Evolutionary conservation across 192 early-diverging fungal genomes (phyloP).

Genomic region (Backusella luteola): DNA sequence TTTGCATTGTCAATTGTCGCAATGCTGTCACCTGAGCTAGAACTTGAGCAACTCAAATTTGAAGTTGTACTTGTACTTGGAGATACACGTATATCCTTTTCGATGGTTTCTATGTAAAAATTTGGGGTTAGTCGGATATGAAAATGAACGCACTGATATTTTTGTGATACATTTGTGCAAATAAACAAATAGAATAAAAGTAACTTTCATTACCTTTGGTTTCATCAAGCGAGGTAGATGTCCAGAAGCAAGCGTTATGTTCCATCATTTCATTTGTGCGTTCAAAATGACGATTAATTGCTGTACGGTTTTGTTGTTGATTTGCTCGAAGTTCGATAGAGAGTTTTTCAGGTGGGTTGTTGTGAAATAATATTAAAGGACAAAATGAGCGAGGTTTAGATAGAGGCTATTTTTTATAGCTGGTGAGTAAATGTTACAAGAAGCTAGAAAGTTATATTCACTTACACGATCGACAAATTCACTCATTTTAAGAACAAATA

Average conservation of each 20-base stretch:
- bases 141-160: slow-evolving; percentile 5
- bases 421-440: background rate
- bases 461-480: background rate
- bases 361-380: slow-evolving; percentile 23
- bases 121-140: background rate
- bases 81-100: slow-evolving; percentile 22
- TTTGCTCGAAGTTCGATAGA: background rate
- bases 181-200: background rate
- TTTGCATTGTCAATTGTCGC: slow-evolving; percentile 24
- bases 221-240: background rate
- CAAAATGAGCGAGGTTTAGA: slow-evolving; percentile 12
- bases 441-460: background rate
- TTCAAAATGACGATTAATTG: slow-evolving; percentile 17
- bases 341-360: slow-evolving; percentile 2
- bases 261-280: slow-evolving; percentile 25
- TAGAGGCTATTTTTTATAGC: background rate
- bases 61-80: slow-evolving; percentile 31
- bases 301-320: slow-evolving; percentile 2
- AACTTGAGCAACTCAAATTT: slow-evolving; percentile 20
- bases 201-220: slow-evolving; percentile 2
- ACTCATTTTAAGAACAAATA: background rate
- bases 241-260: slow-evolving; percentile 25
- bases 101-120: slow-evolving; percentile 6
- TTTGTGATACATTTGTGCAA: slow-evolving; percentile 2
- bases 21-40: slow-evolving; percentile 26